phyloP scores from a whole-genome alignment of 2,329 filamentous ascomycete genomes.

The Leptographium lundbergii region DNA sequence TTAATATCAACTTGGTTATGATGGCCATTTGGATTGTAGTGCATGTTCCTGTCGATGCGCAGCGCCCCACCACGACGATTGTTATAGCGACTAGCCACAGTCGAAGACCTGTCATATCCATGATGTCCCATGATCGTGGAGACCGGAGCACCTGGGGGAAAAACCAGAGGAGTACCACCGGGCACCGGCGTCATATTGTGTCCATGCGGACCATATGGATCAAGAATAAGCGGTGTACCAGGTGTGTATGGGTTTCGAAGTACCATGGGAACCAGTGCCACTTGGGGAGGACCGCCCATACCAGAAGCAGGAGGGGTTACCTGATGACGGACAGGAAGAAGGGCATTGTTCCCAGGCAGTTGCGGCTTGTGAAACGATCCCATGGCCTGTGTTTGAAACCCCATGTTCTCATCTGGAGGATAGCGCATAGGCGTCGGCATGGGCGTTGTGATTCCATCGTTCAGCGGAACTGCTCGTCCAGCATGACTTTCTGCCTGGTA shows the following conservation, averaged over 20 bases:
- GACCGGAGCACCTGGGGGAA: constrained; percentile 1
- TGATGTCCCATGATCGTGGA: constrained; percentile 1
- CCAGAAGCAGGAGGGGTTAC: constrained; percentile 8
- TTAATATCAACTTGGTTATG: constrained; percentile 51
- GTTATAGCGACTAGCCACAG: constrained; percentile 23
- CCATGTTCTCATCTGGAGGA: constrained; percentile 1
- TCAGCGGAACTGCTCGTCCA: constrained; percentile 2
- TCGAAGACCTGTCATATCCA: constrained; percentile 26
- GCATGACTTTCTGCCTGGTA: constrained; percentile 8
- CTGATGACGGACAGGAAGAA: constrained; percentile 6
- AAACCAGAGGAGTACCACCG: constrained; percentile 6
- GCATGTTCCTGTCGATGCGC: constrained; percentile 31
- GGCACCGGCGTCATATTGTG: constrained; percentile 16
- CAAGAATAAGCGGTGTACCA: constrained; percentile 20
- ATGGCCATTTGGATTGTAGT: constrained; percentile 34
- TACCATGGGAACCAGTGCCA: constrained; percentile 24
- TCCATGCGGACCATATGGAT: constrained; percentile 19
- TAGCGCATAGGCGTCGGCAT: constrained; percentile 11
- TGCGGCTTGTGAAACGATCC: not conserved
- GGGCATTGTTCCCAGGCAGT: not conserved
- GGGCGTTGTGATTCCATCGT: constrained; percentile 10
- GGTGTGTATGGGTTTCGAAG: constrained; percentile 20
- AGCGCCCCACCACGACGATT: constrained; percentile 36
- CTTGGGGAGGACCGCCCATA: constrained; percentile 19
- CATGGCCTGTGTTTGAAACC: not conserved